These are phyloP conservation scores for Lentinula sp. DNA, from an alignment of 768 basidiomycete species.

Conservation along the genomic window DNA sequence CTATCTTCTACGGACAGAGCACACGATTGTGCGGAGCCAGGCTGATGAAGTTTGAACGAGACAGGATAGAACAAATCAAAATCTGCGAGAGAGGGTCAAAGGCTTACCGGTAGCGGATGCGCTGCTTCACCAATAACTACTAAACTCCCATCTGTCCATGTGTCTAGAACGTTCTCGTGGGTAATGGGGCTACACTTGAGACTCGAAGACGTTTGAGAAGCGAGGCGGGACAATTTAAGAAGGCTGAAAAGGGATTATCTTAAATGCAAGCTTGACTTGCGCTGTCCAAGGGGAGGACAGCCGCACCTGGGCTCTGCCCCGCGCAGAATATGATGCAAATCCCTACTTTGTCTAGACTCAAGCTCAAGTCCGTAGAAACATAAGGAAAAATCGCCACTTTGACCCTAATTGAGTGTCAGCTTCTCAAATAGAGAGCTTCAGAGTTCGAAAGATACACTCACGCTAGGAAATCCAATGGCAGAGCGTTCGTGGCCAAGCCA, in stretches of 20 bases:
- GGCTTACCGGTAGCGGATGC: constrained; percentile 47
- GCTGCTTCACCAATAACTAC: constrained; percentile 51
- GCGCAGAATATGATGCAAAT: constrained; percentile 21
- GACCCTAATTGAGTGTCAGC: constrained; percentile 24
- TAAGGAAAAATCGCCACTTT: constrained; percentile 22
- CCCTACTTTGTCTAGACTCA: constrained; percentile 16
- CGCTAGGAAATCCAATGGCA: constrained; percentile 25
- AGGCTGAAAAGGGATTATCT: constrained; percentile 19
- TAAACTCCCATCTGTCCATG: constrained; percentile 43
- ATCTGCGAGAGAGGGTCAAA: not conserved
- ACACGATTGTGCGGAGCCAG: constrained; percentile 40
- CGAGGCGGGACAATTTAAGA: constrained; percentile 21
- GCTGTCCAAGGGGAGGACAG: not conserved
- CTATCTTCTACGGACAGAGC: constrained; percentile 58
- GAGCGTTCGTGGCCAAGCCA: constrained; percentile 29
- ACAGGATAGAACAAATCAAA: not conserved
- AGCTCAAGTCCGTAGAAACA: constrained; percentile 23
- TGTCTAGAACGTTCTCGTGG: constrained; percentile 34
- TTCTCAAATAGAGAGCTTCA: not conserved
- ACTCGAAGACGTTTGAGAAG: constrained; percentile 22
- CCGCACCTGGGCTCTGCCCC: constrained; percentile 32
- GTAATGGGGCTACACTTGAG: constrained; percentile 31
- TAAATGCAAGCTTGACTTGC: not conserved
- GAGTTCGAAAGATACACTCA: constrained; percentile 9
- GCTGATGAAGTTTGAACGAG: constrained; percentile 21